A percentile compares a stretch with the other conserved stretches of the same genome.
Evolutionary conservation across 495 filamentous ascomycete genomes (phyloP).

Genomic region (Penicillium tannophilum): DNA sequence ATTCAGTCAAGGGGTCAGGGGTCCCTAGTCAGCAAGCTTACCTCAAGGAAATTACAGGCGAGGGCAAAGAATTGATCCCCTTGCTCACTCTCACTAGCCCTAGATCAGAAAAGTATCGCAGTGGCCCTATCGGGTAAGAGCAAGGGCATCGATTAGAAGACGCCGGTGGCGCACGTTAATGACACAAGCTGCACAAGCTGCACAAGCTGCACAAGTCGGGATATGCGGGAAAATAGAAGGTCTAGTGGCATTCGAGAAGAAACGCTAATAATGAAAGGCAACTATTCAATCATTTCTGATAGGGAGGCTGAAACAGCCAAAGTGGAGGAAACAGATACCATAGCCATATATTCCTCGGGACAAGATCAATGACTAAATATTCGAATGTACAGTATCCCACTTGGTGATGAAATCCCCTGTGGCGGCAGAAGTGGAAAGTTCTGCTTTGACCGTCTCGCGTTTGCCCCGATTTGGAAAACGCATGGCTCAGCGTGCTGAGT

Average conservation of each 20-base stretch:
- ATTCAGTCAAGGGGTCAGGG: too few relatives aligned
- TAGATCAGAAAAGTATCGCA: too few relatives aligned
- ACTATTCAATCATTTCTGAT: neutral
- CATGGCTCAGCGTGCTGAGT: conserved; percentile 1
- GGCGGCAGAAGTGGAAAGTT: neutral
- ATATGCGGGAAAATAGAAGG: neutral
- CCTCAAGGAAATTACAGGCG: too few relatives aligned
- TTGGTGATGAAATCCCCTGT: too few relatives aligned
- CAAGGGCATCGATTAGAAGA: too few relatives aligned
- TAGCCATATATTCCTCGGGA: too few relatives aligned
- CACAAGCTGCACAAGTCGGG: neutral
- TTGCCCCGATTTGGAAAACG: conserved; percentile 6
- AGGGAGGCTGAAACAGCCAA: neutral
- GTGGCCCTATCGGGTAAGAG: too few relatives aligned
- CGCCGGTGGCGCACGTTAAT: neutral
- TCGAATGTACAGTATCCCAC: too few relatives aligned
- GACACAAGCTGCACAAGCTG: neutral
- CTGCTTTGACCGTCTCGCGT: conserved; percentile 4
- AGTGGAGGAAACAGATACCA: neutral
- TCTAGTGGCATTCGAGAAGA: neutral
- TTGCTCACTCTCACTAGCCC: too few relatives aligned
- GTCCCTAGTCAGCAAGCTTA: too few relatives aligned
- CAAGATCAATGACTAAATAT: too few relatives aligned
- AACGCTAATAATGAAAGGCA: neutral
- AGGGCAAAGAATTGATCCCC: too few relatives aligned